Base-by-base conservation (phyloP, 805 yeast genomes). In the Saccharomycopsis malanga region DNA sequence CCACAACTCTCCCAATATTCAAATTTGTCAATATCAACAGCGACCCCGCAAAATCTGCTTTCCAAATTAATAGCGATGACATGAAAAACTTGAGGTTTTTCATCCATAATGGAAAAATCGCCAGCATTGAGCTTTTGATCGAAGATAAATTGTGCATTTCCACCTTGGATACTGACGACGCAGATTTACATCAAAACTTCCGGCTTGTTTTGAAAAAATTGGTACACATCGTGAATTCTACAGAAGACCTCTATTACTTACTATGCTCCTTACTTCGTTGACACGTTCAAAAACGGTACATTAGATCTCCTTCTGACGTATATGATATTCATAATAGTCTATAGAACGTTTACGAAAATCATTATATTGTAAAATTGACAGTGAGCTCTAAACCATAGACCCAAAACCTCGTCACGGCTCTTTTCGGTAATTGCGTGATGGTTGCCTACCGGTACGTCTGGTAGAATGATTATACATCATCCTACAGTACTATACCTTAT, bases 221-320 rank as follows among this genome's bases (percentile, higher is more conserved):
- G 9, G 20, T n/a, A 21, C 23, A 41, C 10, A 34, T 46, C 17
- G 25, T 50, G 21, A 44, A 34, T 10, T 12, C 43, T 6, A 24
- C 50, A n/a, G 53, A 50, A 25, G 49, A 50, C 20, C 27, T 50
- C 17, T 41, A 50, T 36, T 43, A 17, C 18, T 39, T 50, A n/a
- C 22, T 48, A 2, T 35, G 44, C 9, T 34, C 42, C 14, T 25
- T 48, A 12, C 35, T 44, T 14, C 35, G 37, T 20, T 27, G 30
- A 27, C 12, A 12, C 12, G 12, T 9, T 27, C 30, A 9, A 7
- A 27, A 27, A 9, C 7, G 12, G 12, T 12, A 27, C 12, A 27
- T 12, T 27, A 27, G 30, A 27, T 27, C n/a, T n/a, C n/a, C n/a
- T n/a, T n/a, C n/a, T n/a, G n/a, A n/a, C n/a, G n/a, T n/a, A n/a